Conservation (phyloP, 176 grass and related monocot genomes). For the Metroxylon sagu region DNA sequence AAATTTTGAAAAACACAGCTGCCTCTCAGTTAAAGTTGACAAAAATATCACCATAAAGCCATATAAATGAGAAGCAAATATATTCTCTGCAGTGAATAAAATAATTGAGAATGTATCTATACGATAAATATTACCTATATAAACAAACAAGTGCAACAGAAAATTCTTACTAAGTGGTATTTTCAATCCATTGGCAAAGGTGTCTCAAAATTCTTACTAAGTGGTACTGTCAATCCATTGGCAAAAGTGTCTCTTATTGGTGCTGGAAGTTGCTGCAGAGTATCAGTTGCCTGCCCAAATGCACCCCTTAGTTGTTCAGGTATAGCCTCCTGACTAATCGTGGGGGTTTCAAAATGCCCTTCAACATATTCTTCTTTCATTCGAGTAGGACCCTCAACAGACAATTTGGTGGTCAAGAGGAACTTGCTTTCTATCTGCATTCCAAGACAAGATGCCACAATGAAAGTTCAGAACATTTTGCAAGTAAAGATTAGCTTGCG, state of each 20-base stretch:
- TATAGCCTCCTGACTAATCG: conserved; percentile 52
- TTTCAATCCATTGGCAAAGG: conserved; percentile 70
- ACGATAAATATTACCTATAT: neutral
- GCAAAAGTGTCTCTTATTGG: conserved; percentile 68
- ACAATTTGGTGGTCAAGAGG: conserved; percentile 62
- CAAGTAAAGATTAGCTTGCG: neutral
- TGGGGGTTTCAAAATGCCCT: conserved; percentile 60
- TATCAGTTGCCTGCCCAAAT: conserved; percentile 56
- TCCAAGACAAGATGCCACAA: no score
- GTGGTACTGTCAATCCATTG: conserved; percentile 72
- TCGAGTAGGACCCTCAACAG: conserved; percentile 73
- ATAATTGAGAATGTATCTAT: neutral
- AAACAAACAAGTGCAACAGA: neutral
- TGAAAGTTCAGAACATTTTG: neutral
- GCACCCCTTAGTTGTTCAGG: conserved; percentile 75
- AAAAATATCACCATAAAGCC: no score
- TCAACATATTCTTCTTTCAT: conserved; percentile 93
- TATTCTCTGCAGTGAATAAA: neutral
- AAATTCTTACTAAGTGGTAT: conserved; percentile 72
- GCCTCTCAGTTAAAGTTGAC: no score
- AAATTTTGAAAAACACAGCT: no score
- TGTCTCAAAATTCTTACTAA: conserved; percentile 54
- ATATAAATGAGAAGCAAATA: neutral
- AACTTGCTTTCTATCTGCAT: conserved; percentile 89
- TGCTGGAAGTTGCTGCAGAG: conserved; percentile 69